Evolutionary conservation across 805 yeast genomes (phyloP).

Genomic region (Kregervanrija delftensis): DNA sequence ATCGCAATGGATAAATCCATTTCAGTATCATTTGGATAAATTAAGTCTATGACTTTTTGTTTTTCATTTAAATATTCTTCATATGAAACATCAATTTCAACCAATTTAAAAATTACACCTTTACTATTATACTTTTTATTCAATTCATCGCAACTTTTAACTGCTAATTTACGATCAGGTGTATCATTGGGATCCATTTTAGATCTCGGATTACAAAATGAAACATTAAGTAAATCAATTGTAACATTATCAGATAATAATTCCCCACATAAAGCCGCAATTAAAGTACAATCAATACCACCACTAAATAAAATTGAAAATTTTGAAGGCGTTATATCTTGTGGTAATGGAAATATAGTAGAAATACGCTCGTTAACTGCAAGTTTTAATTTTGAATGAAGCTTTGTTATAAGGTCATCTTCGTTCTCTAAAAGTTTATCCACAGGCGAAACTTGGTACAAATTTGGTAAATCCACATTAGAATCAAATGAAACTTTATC

Average conservation of each 20-base stretch:
- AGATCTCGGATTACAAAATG: conserved; percentile 85
- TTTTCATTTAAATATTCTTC: conserved; percentile 50
- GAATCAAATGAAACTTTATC: background rate
- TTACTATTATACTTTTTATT: conserved; percentile 34
- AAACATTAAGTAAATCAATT: conserved; percentile 84
- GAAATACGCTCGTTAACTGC: conserved; percentile 47
- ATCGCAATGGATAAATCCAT: conserved; percentile 95
- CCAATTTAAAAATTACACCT: conserved; percentile 34
- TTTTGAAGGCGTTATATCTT: conserved; percentile 21
- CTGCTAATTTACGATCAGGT: conserved; percentile 79
- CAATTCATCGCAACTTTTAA: conserved; percentile 52
- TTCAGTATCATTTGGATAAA: conserved; percentile 81
- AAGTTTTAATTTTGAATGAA: conserved; percentile 25
- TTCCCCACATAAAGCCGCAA: conserved; percentile 50
- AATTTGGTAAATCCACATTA: background rate
- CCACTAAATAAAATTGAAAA: conserved; percentile 82
- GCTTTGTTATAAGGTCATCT: conserved; percentile 6
- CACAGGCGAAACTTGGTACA: background rate
- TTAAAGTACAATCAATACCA: conserved; percentile 85
- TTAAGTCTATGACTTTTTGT: conserved; percentile 51
- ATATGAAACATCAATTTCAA: conserved; percentile 71
- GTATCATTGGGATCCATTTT: conserved; percentile 52
- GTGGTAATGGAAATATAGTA: conserved; percentile 53
- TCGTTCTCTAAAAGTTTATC: background rate
- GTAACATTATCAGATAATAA: conserved; percentile 22